Evolutionary conservation across 163 green algal species (phyloP), one percentile per base, ranked within the genome.

Genomic region (Botryococcus braunii): DNA sequence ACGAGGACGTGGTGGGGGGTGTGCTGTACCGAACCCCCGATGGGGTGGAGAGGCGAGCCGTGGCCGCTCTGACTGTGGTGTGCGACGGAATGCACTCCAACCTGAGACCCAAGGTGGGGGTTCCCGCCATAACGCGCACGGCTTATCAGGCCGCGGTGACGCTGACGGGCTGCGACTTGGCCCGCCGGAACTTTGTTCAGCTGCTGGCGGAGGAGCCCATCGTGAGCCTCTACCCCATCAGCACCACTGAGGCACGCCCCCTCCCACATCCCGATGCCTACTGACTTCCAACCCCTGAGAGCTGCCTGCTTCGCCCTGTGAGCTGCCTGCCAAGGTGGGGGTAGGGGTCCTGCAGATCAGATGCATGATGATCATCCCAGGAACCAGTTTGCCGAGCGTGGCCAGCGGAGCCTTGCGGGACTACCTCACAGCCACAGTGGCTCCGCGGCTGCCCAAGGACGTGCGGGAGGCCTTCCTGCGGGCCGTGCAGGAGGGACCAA

Each of bases 81-180:
- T 99, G 94, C 74, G 93, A 98, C 78, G 94, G 94, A 71, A 97
- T 97, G 89, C 96, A 97, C 84, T 95, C 85, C 63, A 84, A 76
- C 35, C 83, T 98, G 52, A 82, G 92, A 36, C 34, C 55, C 62
- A 83, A 81, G 66, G 73, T 89, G 32, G 65, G 71, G 4, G 34
- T 66, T 63, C 58, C 78, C 4, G 8, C 39, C 46, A n/a, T n/a
- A n/a, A n/a, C n/a, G n/a, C n/a, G n/a, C n/a, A n/a, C n/a, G n/a
- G n/a, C n/a, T n/a, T n/a, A n/a, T n/a, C n/a, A n/a, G n/a, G n/a
- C n/a, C n/a, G n/a, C n/a, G n/a, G n/a, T n/a, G n/a, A n/a, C n/a
- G n/a, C n/a, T n/a, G n/a, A n/a, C n/a, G n/a, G n/a, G n/a, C n/a
- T n/a, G n/a, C n/a, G n/a, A n/a, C n/a, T n/a, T n/a, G n/a, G n/a